Percentiles rank a stretch among this genome's conserved stretches.
Evolutionary conservation across 352 stramenopile species (phyloP).

Genomic region (Elongisporangium senticosum): DNA sequence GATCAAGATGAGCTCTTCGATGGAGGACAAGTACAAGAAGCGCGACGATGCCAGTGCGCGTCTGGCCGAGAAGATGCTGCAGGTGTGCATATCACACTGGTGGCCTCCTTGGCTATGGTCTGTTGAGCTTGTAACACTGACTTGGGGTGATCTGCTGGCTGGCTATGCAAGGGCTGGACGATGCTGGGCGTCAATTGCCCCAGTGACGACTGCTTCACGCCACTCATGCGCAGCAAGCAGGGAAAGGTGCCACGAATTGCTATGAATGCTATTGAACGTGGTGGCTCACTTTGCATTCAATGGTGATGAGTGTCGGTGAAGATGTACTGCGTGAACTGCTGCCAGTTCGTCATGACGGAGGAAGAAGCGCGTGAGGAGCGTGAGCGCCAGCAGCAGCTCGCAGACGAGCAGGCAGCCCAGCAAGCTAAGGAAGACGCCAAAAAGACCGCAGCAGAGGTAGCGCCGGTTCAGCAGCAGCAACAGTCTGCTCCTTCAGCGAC

Average conservation of each 20-base stretch:
- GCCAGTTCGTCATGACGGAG: conserved; percentile 71
- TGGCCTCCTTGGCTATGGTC: background rate
- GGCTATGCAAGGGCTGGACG: conserved; percentile 51
- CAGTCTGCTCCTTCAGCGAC: conserved; percentile 7
- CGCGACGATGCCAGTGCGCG: conserved; percentile 70
- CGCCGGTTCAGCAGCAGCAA: conserved; percentile 35
- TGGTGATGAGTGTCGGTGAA: conserved; percentile 9
- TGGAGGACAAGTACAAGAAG: conserved; percentile 41
- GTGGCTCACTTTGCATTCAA: background rate
- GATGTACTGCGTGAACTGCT: conserved; percentile 76
- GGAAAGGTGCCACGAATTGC: conserved; percentile 26
- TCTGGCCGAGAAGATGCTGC: conserved; percentile 78
- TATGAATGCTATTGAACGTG: background rate
- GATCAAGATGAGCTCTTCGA: no score
- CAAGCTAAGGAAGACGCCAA: conserved; percentile 30
- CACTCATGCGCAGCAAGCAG: conserved; percentile 73
- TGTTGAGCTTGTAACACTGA: background rate
- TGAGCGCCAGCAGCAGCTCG: conserved; percentile 21
- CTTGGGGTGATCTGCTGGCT: conserved; percentile 1
- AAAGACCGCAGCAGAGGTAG: conserved; percentile 28
- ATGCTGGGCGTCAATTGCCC: conserved; percentile 68
- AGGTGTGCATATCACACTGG: conserved; percentile 20
- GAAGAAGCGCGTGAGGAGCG: conserved; percentile 45
- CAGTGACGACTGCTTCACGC: conserved; percentile 65
- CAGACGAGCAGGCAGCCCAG: conserved; percentile 13